phyloP scores from a whole-genome alignment of 192 early-diverging fungal species.

The Coemansia sp. region DNA sequence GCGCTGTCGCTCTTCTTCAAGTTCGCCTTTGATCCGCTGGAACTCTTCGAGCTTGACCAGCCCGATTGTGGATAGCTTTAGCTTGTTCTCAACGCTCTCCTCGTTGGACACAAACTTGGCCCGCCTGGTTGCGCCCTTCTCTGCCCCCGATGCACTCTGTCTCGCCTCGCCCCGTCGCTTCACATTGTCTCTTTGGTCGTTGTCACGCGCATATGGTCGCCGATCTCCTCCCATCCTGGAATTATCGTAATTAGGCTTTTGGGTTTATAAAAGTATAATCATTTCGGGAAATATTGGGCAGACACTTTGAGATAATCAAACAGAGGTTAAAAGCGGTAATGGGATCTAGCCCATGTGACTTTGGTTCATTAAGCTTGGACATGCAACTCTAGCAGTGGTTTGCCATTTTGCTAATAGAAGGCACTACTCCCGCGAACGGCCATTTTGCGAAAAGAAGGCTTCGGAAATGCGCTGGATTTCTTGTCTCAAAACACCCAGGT shows the following conservation, averaged over 20 bases:
- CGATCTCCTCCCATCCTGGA: neutral
- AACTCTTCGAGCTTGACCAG: slow-evolving; percentile 88
- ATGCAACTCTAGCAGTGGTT: too few species aligned
- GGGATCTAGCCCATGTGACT: neutral
- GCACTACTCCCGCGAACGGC: too few species aligned
- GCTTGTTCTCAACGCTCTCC: slow-evolving; percentile 74
- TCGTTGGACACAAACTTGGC: slow-evolving; percentile 80
- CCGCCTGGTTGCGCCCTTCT: slow-evolving; percentile 60
- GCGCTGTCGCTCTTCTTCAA: slow-evolving; percentile 79
- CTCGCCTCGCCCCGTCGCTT: neutral
- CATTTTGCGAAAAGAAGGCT: neutral
- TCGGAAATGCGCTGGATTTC: slow-evolving; percentile 45
- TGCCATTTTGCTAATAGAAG: too few species aligned
- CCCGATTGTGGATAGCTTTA: slow-evolving; percentile 88
- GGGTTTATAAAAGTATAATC: neutral
- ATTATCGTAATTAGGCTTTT: neutral
- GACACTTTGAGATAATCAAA: too few species aligned
- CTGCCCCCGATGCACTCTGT: slow-evolving; percentile 14
- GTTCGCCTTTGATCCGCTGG: slow-evolving; percentile 74
- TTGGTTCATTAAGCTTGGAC: neutral
- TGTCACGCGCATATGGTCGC: slow-evolving; percentile 6
- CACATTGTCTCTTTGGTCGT: neutral
- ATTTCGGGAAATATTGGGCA: slow-evolving; percentile 15
- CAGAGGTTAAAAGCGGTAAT: neutral
- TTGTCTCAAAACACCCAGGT: slow-evolving; percentile 37